These are phyloP conservation scores for Fragaria iinumae DNA, from an alignment of 306 rosid genomes.

Conservation along the genomic window DNA sequence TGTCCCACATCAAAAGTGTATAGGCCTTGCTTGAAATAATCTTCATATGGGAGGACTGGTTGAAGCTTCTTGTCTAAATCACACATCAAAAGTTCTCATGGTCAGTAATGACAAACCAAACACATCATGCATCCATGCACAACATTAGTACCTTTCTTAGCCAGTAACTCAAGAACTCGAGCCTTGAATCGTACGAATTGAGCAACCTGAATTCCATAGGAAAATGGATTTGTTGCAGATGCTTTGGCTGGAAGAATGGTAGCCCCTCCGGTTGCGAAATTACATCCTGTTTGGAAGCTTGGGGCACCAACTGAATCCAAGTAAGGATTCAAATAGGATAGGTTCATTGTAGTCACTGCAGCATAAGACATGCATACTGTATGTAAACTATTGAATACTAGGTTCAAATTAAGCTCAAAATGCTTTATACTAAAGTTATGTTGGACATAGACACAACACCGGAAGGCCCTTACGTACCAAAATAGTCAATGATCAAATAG, in stretches of 20 bases:
- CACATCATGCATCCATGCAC: background rate
- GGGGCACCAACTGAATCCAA: slow-evolving; percentile 47
- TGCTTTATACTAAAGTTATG: background rate
- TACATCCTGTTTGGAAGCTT: slow-evolving; percentile 37
- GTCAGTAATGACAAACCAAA: background rate
- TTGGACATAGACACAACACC: background rate
- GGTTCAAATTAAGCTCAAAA: background rate
- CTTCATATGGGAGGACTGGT: slow-evolving; percentile 28
- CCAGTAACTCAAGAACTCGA: slow-evolving; percentile 26
- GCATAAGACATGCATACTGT: background rate
- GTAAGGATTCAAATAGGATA: slow-evolving; percentile 39
- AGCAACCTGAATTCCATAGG: slow-evolving; percentile 34
- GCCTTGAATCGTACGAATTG: slow-evolving; percentile 34
- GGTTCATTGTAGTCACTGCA: slow-evolving; percentile 32
- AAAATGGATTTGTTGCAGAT: slow-evolving; percentile 29
- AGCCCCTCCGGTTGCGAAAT: slow-evolving; percentile 39
- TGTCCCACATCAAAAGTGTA: slow-evolving; percentile 42
- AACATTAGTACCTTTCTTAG: slow-evolving; percentile 22
- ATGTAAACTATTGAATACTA: background rate
- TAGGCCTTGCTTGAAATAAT: slow-evolving; percentile 32
- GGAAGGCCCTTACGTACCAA: slow-evolving; percentile 17
- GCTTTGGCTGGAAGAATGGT: slow-evolving; percentile 41
- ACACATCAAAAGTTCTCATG: background rate
- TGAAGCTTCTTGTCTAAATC: slow-evolving; percentile 23
- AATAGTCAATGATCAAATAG: slow-evolving; percentile 41